Evolutionary conservation across 352 stramenopile species (phyloP), one percentile per base, ranked within the genome.

Genomic region (Pythium aristosporum): DNA sequence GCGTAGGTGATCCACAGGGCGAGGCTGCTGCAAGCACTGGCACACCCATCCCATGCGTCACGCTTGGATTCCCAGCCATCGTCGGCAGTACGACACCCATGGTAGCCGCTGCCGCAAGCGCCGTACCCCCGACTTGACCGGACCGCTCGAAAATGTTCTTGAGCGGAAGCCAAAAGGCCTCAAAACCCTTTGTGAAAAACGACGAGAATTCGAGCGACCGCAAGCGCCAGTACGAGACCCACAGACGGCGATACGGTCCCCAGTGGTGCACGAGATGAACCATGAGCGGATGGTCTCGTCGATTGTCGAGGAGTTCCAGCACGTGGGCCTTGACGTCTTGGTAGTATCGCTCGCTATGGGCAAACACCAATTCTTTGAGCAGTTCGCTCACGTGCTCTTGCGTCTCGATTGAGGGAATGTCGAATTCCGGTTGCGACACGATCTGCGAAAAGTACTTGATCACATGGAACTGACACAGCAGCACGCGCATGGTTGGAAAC

Each of bases 391-490:
- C 65, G 10, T 84, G 71, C 20, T 88, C 76, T 46, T 84, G 74
- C 0, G 70, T 69, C n/a, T 76, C 58, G 21, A 73, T 55, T 25
- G 67, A 71, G 20, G 63, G 53, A 46, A 86, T 73, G 5, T 62
- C 72, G 28, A 82, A 82, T 52, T 79, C 75, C 6, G 32, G 39
- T 51, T 86, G 76, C 10, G 61, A 71, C 25, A 88, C 67, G 12
- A 88, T 68, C 9, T 66, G 74, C 25, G 72, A 76, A 50, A 91
- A 74, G 41, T 79, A 79, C 65, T 88, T 84, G 72, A 91, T 80
- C 44, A 87, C 78, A 36, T 91, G 80, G 47, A 88, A 86, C 63
- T 91, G 82, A 48, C 79, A 88, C 41, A 91, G 43, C 52, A 91
- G 64, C 50, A 88, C 44, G 30, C 73, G 76, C 49, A 80, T 72